These are phyloP conservation scores for Suhomyces wounanorum DNA, from an alignment of 1,139 yeast species.

Conservation along the genomic window DNA sequence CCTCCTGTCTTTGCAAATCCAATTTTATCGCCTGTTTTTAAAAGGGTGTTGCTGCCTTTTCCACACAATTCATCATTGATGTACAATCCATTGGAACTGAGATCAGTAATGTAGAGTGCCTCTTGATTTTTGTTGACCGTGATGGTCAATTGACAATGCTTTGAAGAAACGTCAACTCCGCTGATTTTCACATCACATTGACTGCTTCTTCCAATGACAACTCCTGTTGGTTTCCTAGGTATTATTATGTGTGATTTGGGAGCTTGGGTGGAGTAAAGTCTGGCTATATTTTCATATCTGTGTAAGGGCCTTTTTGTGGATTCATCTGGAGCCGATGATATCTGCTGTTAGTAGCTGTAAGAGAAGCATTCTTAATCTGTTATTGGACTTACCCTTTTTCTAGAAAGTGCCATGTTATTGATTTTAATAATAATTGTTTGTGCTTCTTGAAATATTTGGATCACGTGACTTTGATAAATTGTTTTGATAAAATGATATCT, in stretches of 20 bases:
- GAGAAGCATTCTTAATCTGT: neutral
- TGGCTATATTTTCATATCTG: conserved; percentile 25
- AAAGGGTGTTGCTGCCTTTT: conserved; percentile 41
- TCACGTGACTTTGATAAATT: no score
- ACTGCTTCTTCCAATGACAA: conserved; percentile 61
- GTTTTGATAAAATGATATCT: no score
- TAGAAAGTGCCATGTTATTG: conserved; percentile 34
- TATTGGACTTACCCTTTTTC: conserved; percentile 40
- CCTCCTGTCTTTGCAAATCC: conserved; percentile 62
- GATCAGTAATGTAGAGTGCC: conserved; percentile 54
- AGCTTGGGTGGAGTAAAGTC: conserved; percentile 35
- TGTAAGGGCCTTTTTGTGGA: conserved; percentile 22
- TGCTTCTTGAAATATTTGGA: neutral
- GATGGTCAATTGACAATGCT: conserved; percentile 58
- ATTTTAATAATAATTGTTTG: neutral
- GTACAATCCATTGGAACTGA: conserved; percentile 68
- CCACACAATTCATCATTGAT: conserved; percentile 60
- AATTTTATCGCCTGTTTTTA: conserved; percentile 66
- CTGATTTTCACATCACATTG: conserved; percentile 57
- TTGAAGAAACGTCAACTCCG: conserved; percentile 67
- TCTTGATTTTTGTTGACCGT: conserved; percentile 39
- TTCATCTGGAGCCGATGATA: neutral
- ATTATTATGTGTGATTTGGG: conserved; percentile 35
- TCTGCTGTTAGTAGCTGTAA: conserved; percentile 3
- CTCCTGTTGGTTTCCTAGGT: conserved; percentile 36